Base-by-base conservation (phyloP, 305 asterid genomes). In the Caryopteris hybrid region DNA sequence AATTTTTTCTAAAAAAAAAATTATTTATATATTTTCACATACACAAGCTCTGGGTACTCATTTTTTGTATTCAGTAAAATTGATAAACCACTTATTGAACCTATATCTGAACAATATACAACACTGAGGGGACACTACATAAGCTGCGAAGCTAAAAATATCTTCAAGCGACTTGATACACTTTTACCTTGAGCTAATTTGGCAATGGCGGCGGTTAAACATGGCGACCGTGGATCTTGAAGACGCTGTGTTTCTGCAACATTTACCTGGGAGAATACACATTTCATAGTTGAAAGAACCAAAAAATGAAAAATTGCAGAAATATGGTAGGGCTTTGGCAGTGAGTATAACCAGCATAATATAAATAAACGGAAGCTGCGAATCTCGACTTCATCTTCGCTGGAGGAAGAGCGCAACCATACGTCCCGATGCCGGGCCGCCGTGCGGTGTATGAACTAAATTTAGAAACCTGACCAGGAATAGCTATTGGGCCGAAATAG, bases 321-420 rank as follows among this genome's bases (percentile, higher is more conserved):
- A 17, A 58, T 61, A 58, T 61, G 25, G 4, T 60, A 66, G 80
- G 83, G 78, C 70, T 66, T 62, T 5, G 64, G 36, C 8, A 51
- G 70, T 29, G 21, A 25, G 31, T 39, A n/a, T 41, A 25, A 83
- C 89, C 87, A 47, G 70, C 64, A 48, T 56, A 10, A 42, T 70
- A 45, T 17, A 74, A 45, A 72, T 64, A 61, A 42, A 78, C 4
- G 27, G 85, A 77, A 74, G 85, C 74, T 53, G 74, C 64, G 31
- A 77, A 51, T 52, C 76, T 75, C 61, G 79, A 59, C 74, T 77
- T 80, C 90, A 86, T 84, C 42, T 62, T 56, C 64, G 74, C 5
- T 11, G 54, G 47, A 25, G 39, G 14, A 25, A 13, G 69, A 66
- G 56, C 72, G 70, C 46, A 46, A 38, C 66, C 74, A 73, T n/a